These are phyloP conservation scores for Metschnikowia shivogae DNA, from an alignment of 805 yeast species.

Conservation along the genomic window DNA sequence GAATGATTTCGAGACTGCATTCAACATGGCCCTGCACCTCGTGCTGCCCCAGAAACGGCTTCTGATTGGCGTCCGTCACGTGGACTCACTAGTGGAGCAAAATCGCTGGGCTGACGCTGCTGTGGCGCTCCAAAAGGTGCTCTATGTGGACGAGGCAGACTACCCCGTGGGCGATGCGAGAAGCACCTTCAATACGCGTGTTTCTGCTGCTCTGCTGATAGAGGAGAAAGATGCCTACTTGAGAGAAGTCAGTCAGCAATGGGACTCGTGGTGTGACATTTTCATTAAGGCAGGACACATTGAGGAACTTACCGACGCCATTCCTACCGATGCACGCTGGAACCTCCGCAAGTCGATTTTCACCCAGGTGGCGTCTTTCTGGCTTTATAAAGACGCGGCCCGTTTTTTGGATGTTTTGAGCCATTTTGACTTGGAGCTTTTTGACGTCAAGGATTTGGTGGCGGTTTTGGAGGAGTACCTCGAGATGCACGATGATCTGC, in stretches of 20 bases:
- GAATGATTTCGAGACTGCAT: slow-evolving; percentile 60
- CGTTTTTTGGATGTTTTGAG: slow-evolving; percentile 42
- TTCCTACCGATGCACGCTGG: slow-evolving; percentile 51
- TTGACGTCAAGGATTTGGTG: slow-evolving; percentile 43
- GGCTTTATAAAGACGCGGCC: slow-evolving; percentile 26
- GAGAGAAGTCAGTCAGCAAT: slow-evolving; percentile 35
- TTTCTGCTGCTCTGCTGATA: slow-evolving; percentile 11
- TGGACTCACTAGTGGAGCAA: slow-evolving; percentile 38
- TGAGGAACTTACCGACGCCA: slow-evolving; percentile 41
- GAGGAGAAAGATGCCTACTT: slow-evolving; percentile 19
- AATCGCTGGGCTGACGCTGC: slow-evolving; percentile 58
- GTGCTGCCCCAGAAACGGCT: slow-evolving; percentile 48
- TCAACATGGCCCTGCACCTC: slow-evolving; percentile 67
- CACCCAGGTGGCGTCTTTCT: slow-evolving; percentile 46
- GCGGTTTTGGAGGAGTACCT: slow-evolving; percentile 44
- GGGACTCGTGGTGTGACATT: slow-evolving; percentile 62
- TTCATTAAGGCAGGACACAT: slow-evolving; percentile 48
- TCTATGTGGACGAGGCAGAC: slow-evolving; percentile 18
- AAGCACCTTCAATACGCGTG: slow-evolving; percentile 24
- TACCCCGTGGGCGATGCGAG: slow-evolving; percentile 28
- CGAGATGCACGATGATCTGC: slow-evolving; percentile 19
- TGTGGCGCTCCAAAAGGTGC: slow-evolving; percentile 35
- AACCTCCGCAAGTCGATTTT: slow-evolving; percentile 27
- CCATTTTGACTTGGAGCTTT: slow-evolving; percentile 57
- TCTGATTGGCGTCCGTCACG: slow-evolving; percentile 56